Evolutionary conservation across 2,329 filamentous ascomycete species (phyloP).

Genomic region (Penicillium paneum): DNA sequence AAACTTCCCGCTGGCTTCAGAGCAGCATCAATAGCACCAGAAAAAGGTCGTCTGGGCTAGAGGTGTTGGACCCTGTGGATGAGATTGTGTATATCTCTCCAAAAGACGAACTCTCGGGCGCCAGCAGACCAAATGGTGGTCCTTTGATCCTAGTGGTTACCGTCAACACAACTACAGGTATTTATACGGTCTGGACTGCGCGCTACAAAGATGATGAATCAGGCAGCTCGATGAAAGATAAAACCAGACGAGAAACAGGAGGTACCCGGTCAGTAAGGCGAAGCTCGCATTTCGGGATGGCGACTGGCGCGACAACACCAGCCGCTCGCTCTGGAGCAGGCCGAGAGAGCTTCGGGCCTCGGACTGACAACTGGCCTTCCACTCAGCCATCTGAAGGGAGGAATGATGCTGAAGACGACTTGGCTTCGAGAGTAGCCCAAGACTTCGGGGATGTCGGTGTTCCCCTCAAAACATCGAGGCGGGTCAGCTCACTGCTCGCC

Average conservation of each 20-base stretch:
- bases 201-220: conserved; percentile 69
- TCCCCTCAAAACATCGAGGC: conserved; percentile 62
- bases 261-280: conserved; percentile 66
- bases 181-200: conserved; percentile 82
- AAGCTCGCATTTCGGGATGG: conserved; percentile 61
- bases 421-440: conserved; percentile 69
- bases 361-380: conserved; percentile 36
- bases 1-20: conserved; percentile 33
- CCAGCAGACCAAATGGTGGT: conserved; percentile 39
- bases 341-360: conserved; percentile 72
- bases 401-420: conserved; percentile 51
- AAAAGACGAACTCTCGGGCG: conserved; percentile 48
- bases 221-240: conserved; percentile 43
- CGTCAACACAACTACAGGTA: conserved; percentile 69
- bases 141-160: conserved; percentile 74
- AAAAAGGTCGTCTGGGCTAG: conserved; percentile 34
- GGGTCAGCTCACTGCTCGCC: conserved; percentile 87
- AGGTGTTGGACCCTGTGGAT: conserved; percentile 71
- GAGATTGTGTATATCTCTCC: conserved; percentile 80
- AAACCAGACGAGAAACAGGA: conserved; percentile 51
- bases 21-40: conserved; percentile 25
- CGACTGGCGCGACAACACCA: conserved; percentile 74
- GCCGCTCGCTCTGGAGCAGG: conserved; percentile 61
- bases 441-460: conserved; percentile 57
- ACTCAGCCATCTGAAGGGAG: conserved; percentile 9